Conservation (phyloP, 371 early-diverging fungal genomes). For the Rozella allomycis region DNA sequence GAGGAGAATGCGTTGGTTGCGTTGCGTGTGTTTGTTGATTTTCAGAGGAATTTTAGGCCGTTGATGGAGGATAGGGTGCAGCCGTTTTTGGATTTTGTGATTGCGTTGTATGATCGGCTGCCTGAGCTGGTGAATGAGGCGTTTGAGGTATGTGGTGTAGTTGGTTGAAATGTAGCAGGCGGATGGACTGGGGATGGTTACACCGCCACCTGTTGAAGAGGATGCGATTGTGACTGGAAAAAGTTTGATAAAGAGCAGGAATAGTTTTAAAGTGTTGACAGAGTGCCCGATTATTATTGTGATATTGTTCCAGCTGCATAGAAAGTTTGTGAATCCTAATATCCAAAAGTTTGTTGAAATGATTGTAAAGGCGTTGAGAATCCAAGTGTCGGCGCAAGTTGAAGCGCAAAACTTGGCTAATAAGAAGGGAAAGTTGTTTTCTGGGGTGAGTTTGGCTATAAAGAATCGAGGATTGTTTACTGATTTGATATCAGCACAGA, state of each 20-base stretch:
- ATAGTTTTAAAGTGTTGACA: constrained; percentile 84
- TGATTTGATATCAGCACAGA: constrained; percentile 48
- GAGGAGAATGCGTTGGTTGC: constrained; percentile 87
- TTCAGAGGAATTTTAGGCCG: constrained; percentile 58
- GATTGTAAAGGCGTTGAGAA: constrained; percentile 46
- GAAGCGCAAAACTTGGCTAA: constrained; percentile 44
- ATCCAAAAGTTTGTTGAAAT: constrained; percentile 64
- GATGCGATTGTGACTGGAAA: constrained; percentile 24
- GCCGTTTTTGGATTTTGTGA: constrained; percentile 70
- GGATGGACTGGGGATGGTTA: not conserved
- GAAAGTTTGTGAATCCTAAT: constrained; percentile 49
- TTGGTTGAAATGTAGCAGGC: not conserved
- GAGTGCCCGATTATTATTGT: constrained; percentile 96
- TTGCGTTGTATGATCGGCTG: constrained; percentile 75
- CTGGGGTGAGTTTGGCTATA: constrained; percentile 57
- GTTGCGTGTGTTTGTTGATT: constrained; percentile 77
- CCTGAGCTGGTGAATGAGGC: constrained; percentile 53
- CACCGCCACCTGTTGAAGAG: constrained; percentile 3
- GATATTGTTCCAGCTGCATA: constrained; percentile 62
- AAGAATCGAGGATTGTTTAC: constrained; percentile 42
- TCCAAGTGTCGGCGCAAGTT: constrained; percentile 54
- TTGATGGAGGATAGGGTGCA: constrained; percentile 62
- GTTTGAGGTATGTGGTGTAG: constrained; percentile 30
- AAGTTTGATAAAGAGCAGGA: constrained; percentile 42
- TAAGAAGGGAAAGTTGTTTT: constrained; percentile 40